Base-by-base conservation (phyloP, 129 eudicot genomes). In the Flaveria ramosissima region DNA sequence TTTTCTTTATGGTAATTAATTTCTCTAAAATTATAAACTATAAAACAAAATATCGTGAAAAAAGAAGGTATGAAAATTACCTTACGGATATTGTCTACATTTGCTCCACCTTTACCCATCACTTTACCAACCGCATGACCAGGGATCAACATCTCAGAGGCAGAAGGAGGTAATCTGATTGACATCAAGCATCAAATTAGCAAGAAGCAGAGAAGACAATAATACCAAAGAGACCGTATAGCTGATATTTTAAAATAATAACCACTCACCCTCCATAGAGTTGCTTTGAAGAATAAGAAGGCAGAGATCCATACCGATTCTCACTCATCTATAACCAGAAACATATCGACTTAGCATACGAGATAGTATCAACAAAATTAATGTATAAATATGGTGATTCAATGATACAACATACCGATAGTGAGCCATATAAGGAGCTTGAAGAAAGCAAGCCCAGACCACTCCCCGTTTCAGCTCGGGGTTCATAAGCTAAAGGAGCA, bases 61-160 rank as follows among this genome's bases (percentile, higher is more conserved):
- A 16, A 61, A 20, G 6, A 48, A 17, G 13, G 75, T 61, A 53
- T 20, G 56, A 21, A 13, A 50, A 69, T 52, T 72, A 94, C 98
- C 97, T 91, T 90, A 5, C 99, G 92, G 12, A 94, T 89, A 74
- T 94, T 94, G 24, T 86, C 96, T 41, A 94, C 77, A 74, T 94
- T 94, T 14, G 86, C 86, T 56, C 99, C 99, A 75, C 96, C 93
- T 89, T 85, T 94, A 43, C 99, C 99, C 83, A 94, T 73, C 73
- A 94, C 99, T 82, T 89, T 94, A 53, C 90, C 93, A 72, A 91
- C 90, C 41, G 99, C 92, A 82, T 89, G 91, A 65, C 90, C 90
- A 81, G 99, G 99, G 32, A 94, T 80, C 81, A 87, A 74, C 92
- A 94, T 87, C 86, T 94, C 99, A 60, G 88, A 74, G 9, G 93